Percentiles rank a stretch among this genome's conserved stretches.
Conservation (phyloP, 2,329 filamentous ascomycete species). For the Penicillium decumbens region DNA sequence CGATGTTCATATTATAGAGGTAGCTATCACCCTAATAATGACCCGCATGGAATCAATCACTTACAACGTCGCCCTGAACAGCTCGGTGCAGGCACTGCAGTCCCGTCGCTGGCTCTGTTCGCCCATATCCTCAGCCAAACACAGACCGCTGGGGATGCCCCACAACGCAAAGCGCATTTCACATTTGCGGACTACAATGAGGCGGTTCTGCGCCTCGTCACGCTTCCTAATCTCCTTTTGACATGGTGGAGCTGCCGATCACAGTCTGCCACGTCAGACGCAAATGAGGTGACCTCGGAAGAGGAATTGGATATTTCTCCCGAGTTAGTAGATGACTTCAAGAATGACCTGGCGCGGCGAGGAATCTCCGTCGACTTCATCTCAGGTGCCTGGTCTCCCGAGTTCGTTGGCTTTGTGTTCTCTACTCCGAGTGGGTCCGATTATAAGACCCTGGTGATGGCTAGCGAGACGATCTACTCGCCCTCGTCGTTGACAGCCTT, state of each 20-base stretch:
- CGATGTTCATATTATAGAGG: slow-evolving; percentile 42
- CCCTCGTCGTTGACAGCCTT: slow-evolving; percentile 53
- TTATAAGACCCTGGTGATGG: slow-evolving; percentile 50
- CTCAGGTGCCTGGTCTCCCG: slow-evolving; percentile 57
- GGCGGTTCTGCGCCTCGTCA: slow-evolving; percentile 56
- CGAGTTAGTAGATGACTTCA: slow-evolving; percentile 46
- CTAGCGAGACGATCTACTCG: slow-evolving; percentile 62
- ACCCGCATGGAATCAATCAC: background rate
- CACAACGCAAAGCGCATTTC: slow-evolving; percentile 43
- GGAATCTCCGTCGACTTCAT: slow-evolving; percentile 52
- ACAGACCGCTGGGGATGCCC: slow-evolving; percentile 1
- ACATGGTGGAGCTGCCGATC: slow-evolving; percentile 44
- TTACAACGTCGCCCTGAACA: slow-evolving; percentile 22
- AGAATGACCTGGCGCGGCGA: slow-evolving; percentile 36
- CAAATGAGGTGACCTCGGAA: slow-evolving; percentile 9
- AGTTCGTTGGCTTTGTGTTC: slow-evolving; percentile 43
- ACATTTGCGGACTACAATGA: slow-evolving; percentile 60
- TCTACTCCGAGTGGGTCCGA: slow-evolving; percentile 29
- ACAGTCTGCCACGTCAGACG: slow-evolving; percentile 1
- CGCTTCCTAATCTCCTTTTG: slow-evolving; percentile 57
- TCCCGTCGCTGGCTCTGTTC: slow-evolving; percentile 55
- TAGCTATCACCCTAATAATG: slow-evolving; percentile 15
- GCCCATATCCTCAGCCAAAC: slow-evolving; percentile 45
- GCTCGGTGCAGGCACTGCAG: slow-evolving; percentile 60
- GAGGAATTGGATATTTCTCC: slow-evolving; percentile 49